phyloP scores from a whole-genome alignment of 495 filamentous ascomycete genomes.

The Hypoxylon rickii region DNA sequence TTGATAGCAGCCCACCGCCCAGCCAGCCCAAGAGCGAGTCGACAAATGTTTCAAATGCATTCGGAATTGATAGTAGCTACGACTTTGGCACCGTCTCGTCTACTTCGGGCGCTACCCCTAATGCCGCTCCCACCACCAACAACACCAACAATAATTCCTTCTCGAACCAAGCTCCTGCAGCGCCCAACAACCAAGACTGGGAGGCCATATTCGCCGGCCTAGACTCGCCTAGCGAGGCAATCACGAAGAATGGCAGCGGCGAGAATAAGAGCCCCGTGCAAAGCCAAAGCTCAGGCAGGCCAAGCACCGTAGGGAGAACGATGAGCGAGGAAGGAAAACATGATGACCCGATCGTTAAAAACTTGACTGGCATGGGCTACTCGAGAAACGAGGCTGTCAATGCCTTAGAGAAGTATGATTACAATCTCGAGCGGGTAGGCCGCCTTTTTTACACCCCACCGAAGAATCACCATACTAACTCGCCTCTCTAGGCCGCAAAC shows the following conservation, averaged over 20 bases:
- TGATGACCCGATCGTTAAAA: conserved; percentile 90
- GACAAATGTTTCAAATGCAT: conserved; percentile 42
- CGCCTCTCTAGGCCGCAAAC: conserved; percentile 48
- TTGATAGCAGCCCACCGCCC: conserved; percentile 61
- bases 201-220: conserved; percentile 89
- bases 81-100: conserved; percentile 52
- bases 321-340: conserved; percentile 75
- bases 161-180: conserved; percentile 38
- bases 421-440: conserved; percentile 91
- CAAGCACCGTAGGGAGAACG: conserved; percentile 60
- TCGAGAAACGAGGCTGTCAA: conserved; percentile 73
- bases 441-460: conserved; percentile 16
- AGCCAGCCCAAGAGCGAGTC: conserved; percentile 57
- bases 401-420: conserved; percentile 92
- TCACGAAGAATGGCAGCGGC: conserved; percentile 33
- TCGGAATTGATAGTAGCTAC: conserved; percentile 54
- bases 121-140: conserved; percentile 55
- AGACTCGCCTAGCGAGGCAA: conserved; percentile 57
- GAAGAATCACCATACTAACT: conserved; percentile 36
- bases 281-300: conserved; percentile 44
- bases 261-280: conserved; percentile 36
- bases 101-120: conserved; percentile 53
- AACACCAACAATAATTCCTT: conserved; percentile 37
- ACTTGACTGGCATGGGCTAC: conserved; percentile 91
- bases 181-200: conserved; percentile 77